Conservation (phyloP, 306 rosid genomes). For the Prosopis cineraria region DNA sequence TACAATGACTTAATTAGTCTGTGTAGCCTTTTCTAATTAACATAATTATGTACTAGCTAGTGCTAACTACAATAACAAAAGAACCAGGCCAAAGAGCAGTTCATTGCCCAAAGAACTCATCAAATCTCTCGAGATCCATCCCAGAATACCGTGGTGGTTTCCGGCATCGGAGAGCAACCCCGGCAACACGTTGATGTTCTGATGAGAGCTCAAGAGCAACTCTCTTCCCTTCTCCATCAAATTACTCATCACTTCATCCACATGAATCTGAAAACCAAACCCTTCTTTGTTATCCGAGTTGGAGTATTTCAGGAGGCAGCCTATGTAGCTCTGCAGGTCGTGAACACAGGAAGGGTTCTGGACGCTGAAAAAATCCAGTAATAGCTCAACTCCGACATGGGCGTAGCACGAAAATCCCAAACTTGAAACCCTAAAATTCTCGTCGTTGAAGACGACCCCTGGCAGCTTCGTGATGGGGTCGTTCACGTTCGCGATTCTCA, state of each 20-base stretch:
- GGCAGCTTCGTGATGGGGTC: slow-evolving; percentile 94
- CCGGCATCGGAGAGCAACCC: slow-evolving; percentile 17
- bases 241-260: slow-evolving; percentile 23
- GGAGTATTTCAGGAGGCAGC: slow-evolving; percentile 48
- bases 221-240: slow-evolving; percentile 46
- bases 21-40: not conserved
- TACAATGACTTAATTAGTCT: not conserved
- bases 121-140: slow-evolving; percentile 42
- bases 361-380: slow-evolving; percentile 75
- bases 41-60: not conserved
- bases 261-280: not conserved
- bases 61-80: slow-evolving; percentile 34
- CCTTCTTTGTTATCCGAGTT: not conserved
- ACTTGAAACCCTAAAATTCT: slow-evolving; percentile 77
- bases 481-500: slow-evolving; percentile 72
- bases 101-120: slow-evolving; percentile 40
- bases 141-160: slow-evolving; percentile 21
- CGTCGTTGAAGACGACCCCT: slow-evolving; percentile 80
- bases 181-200: slow-evolving; percentile 43
- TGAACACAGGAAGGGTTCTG: slow-evolving; percentile 93
- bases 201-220: slow-evolving; percentile 36
- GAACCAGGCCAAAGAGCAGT: slow-evolving; percentile 50
- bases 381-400: slow-evolving; percentile 86
- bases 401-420: slow-evolving; percentile 81
- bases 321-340: slow-evolving; percentile 72